Conservation (phyloP, 208 protist genomes). For the Leishmania amazonensis region DNA sequence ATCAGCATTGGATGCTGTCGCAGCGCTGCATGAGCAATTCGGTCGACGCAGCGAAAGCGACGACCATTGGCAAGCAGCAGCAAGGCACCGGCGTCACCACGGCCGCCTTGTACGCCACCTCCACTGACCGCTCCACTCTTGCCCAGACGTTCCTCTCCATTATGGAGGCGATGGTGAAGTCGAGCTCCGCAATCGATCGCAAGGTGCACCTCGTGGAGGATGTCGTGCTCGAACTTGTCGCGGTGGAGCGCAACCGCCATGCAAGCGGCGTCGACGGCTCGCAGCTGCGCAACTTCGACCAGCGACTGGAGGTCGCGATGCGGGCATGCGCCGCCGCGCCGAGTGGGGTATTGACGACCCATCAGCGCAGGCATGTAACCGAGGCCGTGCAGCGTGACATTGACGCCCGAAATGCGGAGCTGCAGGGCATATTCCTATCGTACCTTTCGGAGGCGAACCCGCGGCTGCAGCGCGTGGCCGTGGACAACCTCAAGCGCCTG, state of each 20-base stretch:
- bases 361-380: conserved; percentile 28
- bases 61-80: neutral
- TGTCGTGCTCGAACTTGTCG: conserved; percentile 67
- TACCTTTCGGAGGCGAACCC: conserved; percentile 69
- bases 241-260: conserved; percentile 70
- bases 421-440: conserved; percentile 46
- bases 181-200: conserved; percentile 36
- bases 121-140: conserved; percentile 72
- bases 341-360: conserved; percentile 39
- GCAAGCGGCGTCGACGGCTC: conserved; percentile 37
- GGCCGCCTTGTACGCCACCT: conserved; percentile 30
- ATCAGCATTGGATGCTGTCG: conserved; percentile 30
- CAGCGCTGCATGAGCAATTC: conserved; percentile 1
- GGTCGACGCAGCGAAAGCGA: neutral
- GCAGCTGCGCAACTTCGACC: conserved; percentile 67
- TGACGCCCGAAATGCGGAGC: conserved; percentile 36
- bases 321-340: conserved; percentile 59
- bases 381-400: conserved; percentile 21
- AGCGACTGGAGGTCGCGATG: conserved; percentile 76
- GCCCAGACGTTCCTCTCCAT: conserved; percentile 83
- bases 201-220: conserved; percentile 64
- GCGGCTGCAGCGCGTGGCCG: conserved; percentile 67
- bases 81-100: conserved; percentile 4
- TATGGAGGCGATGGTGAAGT: conserved; percentile 66
- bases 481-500: conserved; percentile 81